phyloP scores from a whole-genome alignment of 2,329 filamentous ascomycete species.

The Pseudocercospora cruenta region DNA sequence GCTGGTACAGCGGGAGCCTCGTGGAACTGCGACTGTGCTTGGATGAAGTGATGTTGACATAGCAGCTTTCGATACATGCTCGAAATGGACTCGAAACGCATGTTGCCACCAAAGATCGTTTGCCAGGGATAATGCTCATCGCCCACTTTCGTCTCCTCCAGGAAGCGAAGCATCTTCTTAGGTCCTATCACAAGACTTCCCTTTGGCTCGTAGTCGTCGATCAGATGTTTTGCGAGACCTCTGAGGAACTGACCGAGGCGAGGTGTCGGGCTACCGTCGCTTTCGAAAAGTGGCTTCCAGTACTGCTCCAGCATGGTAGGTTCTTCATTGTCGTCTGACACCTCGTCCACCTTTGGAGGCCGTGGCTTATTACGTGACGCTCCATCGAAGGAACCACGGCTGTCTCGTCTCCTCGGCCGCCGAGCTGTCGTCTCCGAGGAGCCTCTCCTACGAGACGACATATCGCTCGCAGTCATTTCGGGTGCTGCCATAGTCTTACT shows the following conservation, averaged over 20 bases:
- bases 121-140: constrained; percentile 70
- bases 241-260: constrained; percentile 72
- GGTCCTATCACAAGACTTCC: constrained; percentile 74
- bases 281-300: constrained; percentile 77
- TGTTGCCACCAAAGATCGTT: constrained; percentile 49
- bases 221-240: constrained; percentile 73
- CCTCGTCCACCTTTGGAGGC: constrained; percentile 17
- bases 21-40: constrained; percentile 42
- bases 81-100: constrained; percentile 46
- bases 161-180: constrained; percentile 74
- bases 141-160: constrained; percentile 66
- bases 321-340: constrained; percentile 43
- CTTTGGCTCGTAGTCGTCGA: constrained; percentile 69
- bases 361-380: neutral
- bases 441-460: constrained; percentile 18
- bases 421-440: constrained; percentile 16
- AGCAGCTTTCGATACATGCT: constrained; percentile 53
- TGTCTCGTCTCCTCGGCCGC: constrained; percentile 6
- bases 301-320: constrained; percentile 68
- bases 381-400: constrained; percentile 11
- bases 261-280: constrained; percentile 66
- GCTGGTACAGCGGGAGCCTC: constrained; percentile 50
- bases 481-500: constrained; percentile 23
- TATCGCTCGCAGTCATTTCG: constrained; percentile 16
- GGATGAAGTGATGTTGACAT: constrained; percentile 55